Evolutionary conservation across 192 early-diverging fungal genomes (phyloP).

Genomic region (Diversispora eburnea): DNA sequence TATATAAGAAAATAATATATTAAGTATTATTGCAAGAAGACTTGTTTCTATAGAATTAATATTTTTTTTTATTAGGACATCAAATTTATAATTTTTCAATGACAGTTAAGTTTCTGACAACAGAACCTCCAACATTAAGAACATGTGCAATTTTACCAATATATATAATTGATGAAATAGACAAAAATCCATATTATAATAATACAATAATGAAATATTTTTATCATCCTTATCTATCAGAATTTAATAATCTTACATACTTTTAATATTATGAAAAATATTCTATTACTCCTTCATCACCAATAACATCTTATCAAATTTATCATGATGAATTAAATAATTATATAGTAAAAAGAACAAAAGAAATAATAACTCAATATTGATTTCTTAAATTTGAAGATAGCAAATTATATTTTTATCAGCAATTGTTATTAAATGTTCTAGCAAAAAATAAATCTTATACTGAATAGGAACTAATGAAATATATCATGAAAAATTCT

Average conservation of each 20-base stretch:
- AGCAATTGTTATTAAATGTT: background rate
- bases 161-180: background rate
- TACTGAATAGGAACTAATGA: too few relatives aligned
- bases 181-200: too few relatives aligned
- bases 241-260: background rate
- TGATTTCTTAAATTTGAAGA: background rate
- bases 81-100: too few relatives aligned
- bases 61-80: too few relatives aligned
- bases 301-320: background rate
- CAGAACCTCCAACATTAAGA: background rate
- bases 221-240: background rate
- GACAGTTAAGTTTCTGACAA: background rate
- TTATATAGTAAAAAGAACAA: background rate
- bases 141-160: background rate
- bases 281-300: background rate
- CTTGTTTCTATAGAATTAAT: too few relatives aligned
- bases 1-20: too few relatives aligned
- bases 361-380: background rate
- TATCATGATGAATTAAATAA: background rate
- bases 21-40: too few relatives aligned
- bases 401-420: background rate
- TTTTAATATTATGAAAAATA: background rate
- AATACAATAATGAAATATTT: slow-evolving; percentile 2
- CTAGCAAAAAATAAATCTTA: too few relatives aligned
- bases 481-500: too few relatives aligned